A percentile compares a stretch with the other conserved stretches of the same genome.
Evolutionary conservation across 2,329 filamentous ascomycete species (phyloP).

Genomic region (Didymellaceae sp.): DNA sequence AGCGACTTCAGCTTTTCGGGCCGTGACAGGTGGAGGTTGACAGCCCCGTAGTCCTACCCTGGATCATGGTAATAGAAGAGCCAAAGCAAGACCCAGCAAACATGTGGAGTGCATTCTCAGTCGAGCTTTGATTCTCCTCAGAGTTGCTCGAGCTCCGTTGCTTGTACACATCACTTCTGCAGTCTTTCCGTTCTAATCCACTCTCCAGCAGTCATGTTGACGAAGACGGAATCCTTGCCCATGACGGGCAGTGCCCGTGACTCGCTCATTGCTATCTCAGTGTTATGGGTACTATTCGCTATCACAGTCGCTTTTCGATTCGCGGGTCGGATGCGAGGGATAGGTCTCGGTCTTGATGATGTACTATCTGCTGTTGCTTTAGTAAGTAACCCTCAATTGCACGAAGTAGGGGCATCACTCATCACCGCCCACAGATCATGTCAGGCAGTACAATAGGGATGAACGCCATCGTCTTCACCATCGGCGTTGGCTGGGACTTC

Average conservation of each 20-base stretch:
- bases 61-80: conserved; percentile 10
- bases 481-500: conserved; percentile 28
- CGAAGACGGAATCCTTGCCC: conserved; percentile 16
- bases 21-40: neutral
- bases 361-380: conserved; percentile 23
- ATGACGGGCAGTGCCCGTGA: conserved; percentile 27
- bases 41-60: conserved; percentile 3
- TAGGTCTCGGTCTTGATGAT: conserved; percentile 29
- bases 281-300: conserved; percentile 26
- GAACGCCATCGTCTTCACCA: conserved; percentile 27
- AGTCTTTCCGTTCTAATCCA: conserved; percentile 5
- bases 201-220: conserved; percentile 15
- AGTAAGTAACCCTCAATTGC: conserved; percentile 1
- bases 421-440: conserved; percentile 15
- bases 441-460: conserved; percentile 27
- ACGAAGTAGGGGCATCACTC: neutral
- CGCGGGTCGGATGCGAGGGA: conserved; percentile 23
- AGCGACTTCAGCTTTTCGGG: neutral
- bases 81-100: conserved; percentile 1
- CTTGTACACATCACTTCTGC: conserved; percentile 6
- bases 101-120: conserved; percentile 8
- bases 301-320: conserved; percentile 22
- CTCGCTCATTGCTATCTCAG: conserved; percentile 28
- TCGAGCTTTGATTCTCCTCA: neutral
- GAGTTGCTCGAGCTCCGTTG: neutral